These are phyloP conservation scores for Candida broadrunensis DNA, from an alignment of 805 yeast genomes.

Conservation along the genomic window DNA sequence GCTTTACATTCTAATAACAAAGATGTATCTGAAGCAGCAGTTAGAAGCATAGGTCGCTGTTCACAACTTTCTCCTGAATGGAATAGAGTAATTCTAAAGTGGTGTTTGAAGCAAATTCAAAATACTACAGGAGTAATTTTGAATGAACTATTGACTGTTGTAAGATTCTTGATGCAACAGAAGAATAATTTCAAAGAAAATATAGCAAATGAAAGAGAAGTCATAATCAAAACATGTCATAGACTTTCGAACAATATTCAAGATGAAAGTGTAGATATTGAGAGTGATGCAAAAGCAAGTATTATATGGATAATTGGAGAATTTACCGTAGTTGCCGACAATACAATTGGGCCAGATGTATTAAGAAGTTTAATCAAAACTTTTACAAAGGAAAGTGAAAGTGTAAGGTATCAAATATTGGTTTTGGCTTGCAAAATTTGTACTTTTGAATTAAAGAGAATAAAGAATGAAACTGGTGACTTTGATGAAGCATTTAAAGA, in stretches of 20 bases:
- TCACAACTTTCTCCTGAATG: conserved; percentile 48
- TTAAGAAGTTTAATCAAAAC: conserved; percentile 53
- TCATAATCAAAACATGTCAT: conserved; percentile 53
- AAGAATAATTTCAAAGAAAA: conserved; percentile 23
- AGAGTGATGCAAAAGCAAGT: conserved; percentile 65
- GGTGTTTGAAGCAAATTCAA: conserved; percentile 57
- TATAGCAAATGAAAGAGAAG: conserved; percentile 15
- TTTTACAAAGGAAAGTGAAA: conserved; percentile 53
- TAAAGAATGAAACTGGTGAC: conserved; percentile 19
- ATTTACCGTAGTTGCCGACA: conserved; percentile 41
- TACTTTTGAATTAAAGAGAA: conserved; percentile 50
- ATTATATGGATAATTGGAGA: conserved; percentile 93
- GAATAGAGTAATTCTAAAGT: conserved; percentile 53
- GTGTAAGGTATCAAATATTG: conserved; percentile 68
- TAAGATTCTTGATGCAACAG: conserved; percentile 69
- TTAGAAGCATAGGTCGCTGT: conserved; percentile 61
- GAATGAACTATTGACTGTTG: conserved; percentile 67
- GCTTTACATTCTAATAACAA: conserved; percentile 12
- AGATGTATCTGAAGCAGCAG: conserved; percentile 41
- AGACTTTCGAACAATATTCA: conserved; percentile 38
- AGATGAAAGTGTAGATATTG: conserved; percentile 18
- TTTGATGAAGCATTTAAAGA: conserved; percentile 9
- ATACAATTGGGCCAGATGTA: conserved; percentile 68
- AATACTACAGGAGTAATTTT: conserved; percentile 33
- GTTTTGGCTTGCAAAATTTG: conserved; percentile 71